Percentiles rank a stretch among this genome's conserved stretches.
phyloP scores from a whole-genome alignment of 768 basidiomycete species.

The Pleurotus ostreatus region DNA sequence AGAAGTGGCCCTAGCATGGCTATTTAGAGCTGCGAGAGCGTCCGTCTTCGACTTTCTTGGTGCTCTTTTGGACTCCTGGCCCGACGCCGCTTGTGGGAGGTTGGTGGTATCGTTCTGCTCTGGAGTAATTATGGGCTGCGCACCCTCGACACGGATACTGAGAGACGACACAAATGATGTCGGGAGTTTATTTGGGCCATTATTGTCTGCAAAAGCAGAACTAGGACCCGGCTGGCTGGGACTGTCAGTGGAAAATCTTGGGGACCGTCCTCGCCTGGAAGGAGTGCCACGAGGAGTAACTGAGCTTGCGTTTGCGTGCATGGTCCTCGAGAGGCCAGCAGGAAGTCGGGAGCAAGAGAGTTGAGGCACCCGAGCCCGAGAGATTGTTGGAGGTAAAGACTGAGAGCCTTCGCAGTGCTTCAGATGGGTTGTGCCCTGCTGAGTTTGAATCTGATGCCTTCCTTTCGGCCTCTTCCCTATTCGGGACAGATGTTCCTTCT shows the following conservation, averaged over 20 bases:
- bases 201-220: conserved; percentile 37
- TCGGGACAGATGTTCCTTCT: conserved; percentile 5
- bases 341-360: conserved; percentile 4
- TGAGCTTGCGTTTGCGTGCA: conserved; percentile 6
- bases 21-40: conserved; percentile 74
- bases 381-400: conserved; percentile 6
- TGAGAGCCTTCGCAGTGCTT: conserved; percentile 3
- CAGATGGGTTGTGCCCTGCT: conserved; percentile 7
- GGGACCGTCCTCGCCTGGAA: conserved; percentile 61
- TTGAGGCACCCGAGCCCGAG: background rate
- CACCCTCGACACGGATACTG: conserved; percentile 74
- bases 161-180: conserved; percentile 64
- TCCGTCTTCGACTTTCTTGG: conserved; percentile 91
- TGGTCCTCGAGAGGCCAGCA: background rate
- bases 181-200: conserved; percentile 42
- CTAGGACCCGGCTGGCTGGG: conserved; percentile 42
- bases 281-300: conserved; percentile 51
- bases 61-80: conserved; percentile 56
- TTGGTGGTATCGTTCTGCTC: conserved; percentile 34
- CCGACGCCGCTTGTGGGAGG: conserved; percentile 26
- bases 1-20: conserved; percentile 56
- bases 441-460: conserved; percentile 6
- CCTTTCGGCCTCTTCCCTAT: conserved; percentile 1
- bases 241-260: conserved; percentile 47
- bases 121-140: conserved; percentile 51